A percentile compares a stretch with the other conserved stretches of the same genome.
phyloP scores from a whole-genome alignment of 257 asterid genomes.

The Solanum tarapatanum region DNA sequence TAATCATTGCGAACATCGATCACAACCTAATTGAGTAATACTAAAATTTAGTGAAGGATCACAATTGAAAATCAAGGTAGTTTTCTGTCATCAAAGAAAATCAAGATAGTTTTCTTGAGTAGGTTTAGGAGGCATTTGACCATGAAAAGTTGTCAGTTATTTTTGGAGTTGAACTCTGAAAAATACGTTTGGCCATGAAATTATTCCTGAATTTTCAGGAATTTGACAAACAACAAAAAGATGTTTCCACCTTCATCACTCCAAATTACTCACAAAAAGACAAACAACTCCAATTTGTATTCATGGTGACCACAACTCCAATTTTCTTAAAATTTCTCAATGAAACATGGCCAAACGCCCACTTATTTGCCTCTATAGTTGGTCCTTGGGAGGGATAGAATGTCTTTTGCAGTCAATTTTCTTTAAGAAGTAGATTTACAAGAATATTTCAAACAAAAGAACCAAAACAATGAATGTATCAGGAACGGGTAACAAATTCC shows the following conservation, averaged over 20 bases:
- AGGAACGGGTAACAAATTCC: not conserved
- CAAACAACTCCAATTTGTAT: not conserved
- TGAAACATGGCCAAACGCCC: not conserved
- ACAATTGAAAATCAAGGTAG: not conserved
- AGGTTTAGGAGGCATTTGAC: not conserved
- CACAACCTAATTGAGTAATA: constrained; percentile 48
- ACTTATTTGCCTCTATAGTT: not conserved
- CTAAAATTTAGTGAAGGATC: not conserved
- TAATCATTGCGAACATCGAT: constrained; percentile 91
- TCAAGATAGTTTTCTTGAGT: not conserved
- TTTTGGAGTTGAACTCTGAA: too few species aligned
- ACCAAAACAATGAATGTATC: not conserved
- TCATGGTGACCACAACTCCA: not conserved
- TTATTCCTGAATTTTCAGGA: too few species aligned
- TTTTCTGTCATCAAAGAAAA: not conserved
- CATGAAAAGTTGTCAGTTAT: not conserved
- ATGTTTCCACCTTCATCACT: too few species aligned
- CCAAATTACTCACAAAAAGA: too few species aligned
- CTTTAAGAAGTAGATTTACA: not conserved
- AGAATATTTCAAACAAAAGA: not conserved
- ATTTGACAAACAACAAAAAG: too few species aligned
- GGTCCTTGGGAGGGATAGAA: not conserved
- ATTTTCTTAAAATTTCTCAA: not conserved
- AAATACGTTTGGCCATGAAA: too few species aligned
- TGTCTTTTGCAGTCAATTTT: not conserved